Evolutionary conservation across 352 stramenopile species (phyloP).

Genomic region (Nothophytophthora sp.): DNA sequence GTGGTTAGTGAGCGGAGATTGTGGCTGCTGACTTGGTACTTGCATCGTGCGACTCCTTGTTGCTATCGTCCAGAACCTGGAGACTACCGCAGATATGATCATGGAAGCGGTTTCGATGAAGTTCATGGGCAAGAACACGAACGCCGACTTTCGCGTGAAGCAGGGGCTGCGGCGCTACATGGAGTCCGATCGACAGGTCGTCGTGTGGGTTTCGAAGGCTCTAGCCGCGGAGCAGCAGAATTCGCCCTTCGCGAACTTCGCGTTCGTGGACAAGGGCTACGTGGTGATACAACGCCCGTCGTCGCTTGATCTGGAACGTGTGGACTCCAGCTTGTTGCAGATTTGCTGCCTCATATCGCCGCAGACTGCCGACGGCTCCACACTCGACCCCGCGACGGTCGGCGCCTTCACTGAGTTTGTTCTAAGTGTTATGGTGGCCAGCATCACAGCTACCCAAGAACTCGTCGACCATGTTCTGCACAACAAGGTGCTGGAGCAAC

Average conservation of each 20-base stretch:
- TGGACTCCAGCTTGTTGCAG: constrained; percentile 40
- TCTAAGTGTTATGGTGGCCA: constrained; percentile 38
- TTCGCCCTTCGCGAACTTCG: constrained; percentile 42
- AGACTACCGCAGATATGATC: constrained; percentile 44
- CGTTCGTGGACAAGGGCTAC: constrained; percentile 63
- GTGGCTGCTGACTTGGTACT: too few relatives aligned
- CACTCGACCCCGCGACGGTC: constrained; percentile 20
- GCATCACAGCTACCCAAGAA: constrained; percentile 41
- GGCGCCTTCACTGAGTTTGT: constrained; percentile 50
- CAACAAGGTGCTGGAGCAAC: too few relatives aligned
- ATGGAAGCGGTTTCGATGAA: constrained; percentile 61
- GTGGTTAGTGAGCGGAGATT: too few relatives aligned
- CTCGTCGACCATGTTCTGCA: too few relatives aligned
- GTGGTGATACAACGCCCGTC: constrained; percentile 51
- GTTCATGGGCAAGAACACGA: constrained; percentile 47
- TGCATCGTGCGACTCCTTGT: too few relatives aligned
- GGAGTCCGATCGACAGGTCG: constrained; percentile 50
- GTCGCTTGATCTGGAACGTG: constrained; percentile 8
- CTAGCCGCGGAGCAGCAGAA: constrained; percentile 35
- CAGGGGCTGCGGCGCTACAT: constrained; percentile 57
- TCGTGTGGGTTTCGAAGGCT: constrained; percentile 61
- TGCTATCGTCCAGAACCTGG: constrained; percentile 24
- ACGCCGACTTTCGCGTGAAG: constrained; percentile 51
- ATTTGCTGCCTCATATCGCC: constrained; percentile 60
- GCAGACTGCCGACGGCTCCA: constrained; percentile 27